Percentiles rank a stretch among this genome's conserved stretches.
phyloP scores from a whole-genome alignment of 257 asterid genomes.

The Solanum bulbocastanum region DNA sequence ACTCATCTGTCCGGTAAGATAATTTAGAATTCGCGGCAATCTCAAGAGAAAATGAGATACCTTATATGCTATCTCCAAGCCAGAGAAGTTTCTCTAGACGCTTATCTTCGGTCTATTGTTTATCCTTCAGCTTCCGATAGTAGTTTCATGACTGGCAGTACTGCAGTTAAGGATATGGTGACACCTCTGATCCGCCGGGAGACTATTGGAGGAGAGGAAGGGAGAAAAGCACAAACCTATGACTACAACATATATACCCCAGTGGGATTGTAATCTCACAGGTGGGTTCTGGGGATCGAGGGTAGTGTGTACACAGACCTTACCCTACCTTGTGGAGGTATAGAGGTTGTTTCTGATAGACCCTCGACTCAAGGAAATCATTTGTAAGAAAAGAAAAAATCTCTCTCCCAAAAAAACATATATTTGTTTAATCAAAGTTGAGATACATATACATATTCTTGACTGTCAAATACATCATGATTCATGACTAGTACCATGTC shows the following conservation, averaged over 20 bases:
- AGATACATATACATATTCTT: neutral
- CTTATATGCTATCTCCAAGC: neutral
- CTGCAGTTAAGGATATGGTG: neutral
- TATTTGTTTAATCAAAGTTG: neutral
- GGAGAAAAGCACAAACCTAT: neutral
- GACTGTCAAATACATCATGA: neutral
- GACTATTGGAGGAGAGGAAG: neutral
- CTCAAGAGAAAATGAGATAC: neutral
- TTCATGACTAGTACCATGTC: neutral
- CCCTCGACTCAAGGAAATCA: neutral
- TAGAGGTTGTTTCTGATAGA: neutral
- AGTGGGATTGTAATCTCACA: neutral
- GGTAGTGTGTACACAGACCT: neutral
- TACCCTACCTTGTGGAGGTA: neutral
- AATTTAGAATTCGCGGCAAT: neutral
- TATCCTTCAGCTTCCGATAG: neutral
- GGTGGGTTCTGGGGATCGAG: neutral
- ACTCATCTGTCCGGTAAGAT: neutral
- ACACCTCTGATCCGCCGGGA: neutral
- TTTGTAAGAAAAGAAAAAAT: neutral
- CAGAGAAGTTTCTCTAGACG: neutral
- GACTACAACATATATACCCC: neutral
- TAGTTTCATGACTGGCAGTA: neutral
- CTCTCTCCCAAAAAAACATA: neutral
- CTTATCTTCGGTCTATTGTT: neutral